These are phyloP conservation scores for Beauveria brongniartii DNA, from an alignment of 2,329 filamentous ascomycete genomes.

Conservation along the genomic window DNA sequence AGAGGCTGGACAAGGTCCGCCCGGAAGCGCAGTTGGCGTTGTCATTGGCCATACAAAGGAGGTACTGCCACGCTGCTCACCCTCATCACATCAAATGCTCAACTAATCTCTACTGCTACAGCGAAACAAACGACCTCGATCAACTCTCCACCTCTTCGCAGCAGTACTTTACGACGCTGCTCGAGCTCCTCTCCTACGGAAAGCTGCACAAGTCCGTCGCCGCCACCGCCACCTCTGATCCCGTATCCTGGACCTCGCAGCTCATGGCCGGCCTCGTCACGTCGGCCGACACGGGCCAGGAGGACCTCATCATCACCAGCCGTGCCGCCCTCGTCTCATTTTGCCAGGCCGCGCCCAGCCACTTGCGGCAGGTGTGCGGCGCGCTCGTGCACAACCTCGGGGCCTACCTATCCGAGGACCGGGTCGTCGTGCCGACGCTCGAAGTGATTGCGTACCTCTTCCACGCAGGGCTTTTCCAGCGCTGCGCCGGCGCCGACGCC, in stretches of 20 bases:
- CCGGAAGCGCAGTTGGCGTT: conserved; percentile 53
- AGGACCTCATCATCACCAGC: conserved; percentile 63
- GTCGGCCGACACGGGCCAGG: conserved; percentile 70
- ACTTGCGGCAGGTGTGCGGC: conserved; percentile 37
- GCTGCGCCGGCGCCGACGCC: conserved; percentile 16
- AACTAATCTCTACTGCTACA: background rate
- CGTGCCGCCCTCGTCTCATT: conserved; percentile 55
- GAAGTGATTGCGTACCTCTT: conserved; percentile 73
- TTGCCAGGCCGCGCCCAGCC: conserved; percentile 32
- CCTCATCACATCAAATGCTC: background rate
- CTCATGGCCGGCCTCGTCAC: conserved; percentile 62
- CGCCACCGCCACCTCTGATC: conserved; percentile 24
- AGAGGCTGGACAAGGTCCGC: conserved; percentile 86
- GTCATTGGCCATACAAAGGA: conserved; percentile 33
- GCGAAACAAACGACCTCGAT: conserved; percentile 22
- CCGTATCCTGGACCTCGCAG: conserved; percentile 35
- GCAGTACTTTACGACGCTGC: conserved; percentile 48
- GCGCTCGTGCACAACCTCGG: conserved; percentile 48
- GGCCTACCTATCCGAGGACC: conserved; percentile 51
- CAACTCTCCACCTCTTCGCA: conserved; percentile 48
- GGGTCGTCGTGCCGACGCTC: conserved; percentile 65
- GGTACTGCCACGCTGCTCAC: conserved; percentile 28
- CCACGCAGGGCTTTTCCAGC: conserved; percentile 47
- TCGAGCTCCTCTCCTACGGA: conserved; percentile 35
- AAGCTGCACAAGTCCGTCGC: conserved; percentile 30